Evolutionary conservation across 768 basidiomycete genomes (phyloP), one percentile per base, ranked within the genome.

Genomic region (Guyanaporus albipodus): DNA sequence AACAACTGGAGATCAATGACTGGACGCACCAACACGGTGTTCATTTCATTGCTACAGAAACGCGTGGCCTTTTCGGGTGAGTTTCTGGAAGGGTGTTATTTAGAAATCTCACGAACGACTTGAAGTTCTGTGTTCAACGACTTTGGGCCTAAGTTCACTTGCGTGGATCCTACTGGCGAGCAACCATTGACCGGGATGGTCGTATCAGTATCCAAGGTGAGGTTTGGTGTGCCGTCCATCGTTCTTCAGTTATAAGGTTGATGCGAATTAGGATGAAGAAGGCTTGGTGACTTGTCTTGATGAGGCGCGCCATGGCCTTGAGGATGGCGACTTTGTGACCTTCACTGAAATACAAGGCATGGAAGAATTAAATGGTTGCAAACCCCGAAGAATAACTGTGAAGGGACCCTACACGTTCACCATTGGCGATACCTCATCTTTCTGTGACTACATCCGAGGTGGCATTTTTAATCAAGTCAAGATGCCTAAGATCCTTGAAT

Each of bases 401-500:
- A 98, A 95, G 61, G 96, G 95, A 3, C 96, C 96, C 0, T 99
- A 98, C 64, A 97, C 96, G 1, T 99, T 99, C 69, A 74, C 86
- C 24, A 95, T 99, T 47, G 95, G 96, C 3, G 91, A 96, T 64
- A 97, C 94, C 3, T 79, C 83, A 24, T 76, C 76, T 28, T 63
- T 96, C 10, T 75, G 83, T 22, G 74, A 79, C 36, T 98, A 98
- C 70, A 80, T 83, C 55, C 63, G 80, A 23, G 96, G 95, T 21
- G 96, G 96, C 29, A 87, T 94, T 51, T 99, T 97, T 66, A 92
- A 90, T 7, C 96, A 99, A 67, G 93, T 98, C 53, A 99, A 98
- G 73, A 95, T 97, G 92, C 96, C 96, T 9, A 98, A 95, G 71
- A 77, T 92, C 40, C 72, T 97, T 39, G 82, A 92, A 64, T 99